Evolutionary conservation across 495 filamentous ascomycete genomes (phyloP).

Genomic region (Hyaloscypha variabilis): DNA sequence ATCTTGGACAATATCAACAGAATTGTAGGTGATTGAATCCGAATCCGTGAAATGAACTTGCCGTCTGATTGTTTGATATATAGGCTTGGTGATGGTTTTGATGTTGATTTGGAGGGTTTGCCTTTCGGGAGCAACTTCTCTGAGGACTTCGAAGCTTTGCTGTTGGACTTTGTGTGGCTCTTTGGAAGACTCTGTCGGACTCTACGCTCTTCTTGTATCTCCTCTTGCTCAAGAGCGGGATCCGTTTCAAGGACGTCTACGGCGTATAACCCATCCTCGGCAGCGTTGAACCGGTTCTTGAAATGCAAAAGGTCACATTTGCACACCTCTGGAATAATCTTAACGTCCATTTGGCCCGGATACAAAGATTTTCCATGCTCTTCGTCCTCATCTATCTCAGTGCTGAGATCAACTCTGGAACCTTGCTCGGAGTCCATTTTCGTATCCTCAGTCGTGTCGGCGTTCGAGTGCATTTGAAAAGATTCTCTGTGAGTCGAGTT

Average conservation of each 20-base stretch:
- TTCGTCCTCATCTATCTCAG: neutral
- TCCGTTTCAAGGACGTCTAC: conserved; percentile 28
- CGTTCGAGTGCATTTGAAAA: neutral
- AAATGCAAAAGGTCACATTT: conserved; percentile 37
- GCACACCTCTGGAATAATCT: conserved; percentile 1
- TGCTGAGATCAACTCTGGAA: neutral
- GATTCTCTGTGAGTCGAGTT: no score
- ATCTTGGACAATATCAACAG: conserved; percentile 18
- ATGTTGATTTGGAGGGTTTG: neutral
- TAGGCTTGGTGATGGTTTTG: neutral
- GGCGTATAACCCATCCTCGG: conserved; percentile 13
- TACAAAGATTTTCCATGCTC: neutral
- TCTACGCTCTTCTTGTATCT: conserved; percentile 2
- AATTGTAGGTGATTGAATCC: conserved; percentile 41
- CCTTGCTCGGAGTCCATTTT: neutral
- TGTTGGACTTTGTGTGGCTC: neutral
- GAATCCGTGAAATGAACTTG: conserved; percentile 39
- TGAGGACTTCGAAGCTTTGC: neutral
- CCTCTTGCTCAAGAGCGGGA: conserved; percentile 1
- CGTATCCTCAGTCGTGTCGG: neutral
- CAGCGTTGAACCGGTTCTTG: conserved; percentile 34
- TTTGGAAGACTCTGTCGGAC: conserved; percentile 16
- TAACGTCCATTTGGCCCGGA: neutral
- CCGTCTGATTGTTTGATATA: conserved; percentile 22
- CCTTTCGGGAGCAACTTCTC: neutral